These are phyloP conservation scores for Podila minutissima DNA, from an alignment of 192 early-diverging fungal genomes.

Conservation along the genomic window DNA sequence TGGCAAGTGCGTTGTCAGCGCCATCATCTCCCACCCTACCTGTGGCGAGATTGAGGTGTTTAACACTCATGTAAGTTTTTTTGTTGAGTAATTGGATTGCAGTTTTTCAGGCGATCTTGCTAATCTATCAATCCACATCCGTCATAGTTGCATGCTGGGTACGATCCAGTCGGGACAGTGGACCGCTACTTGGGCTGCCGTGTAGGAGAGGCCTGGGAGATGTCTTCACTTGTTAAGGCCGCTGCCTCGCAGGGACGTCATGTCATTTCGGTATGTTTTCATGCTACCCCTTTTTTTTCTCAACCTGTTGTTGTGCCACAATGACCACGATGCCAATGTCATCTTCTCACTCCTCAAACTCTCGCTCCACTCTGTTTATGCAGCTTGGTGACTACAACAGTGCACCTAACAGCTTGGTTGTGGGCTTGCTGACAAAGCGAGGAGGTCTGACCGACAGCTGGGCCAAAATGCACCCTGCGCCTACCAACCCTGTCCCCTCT, in stretches of 20 bases:
- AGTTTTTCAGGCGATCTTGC: background rate
- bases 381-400: slow-evolving; percentile 68
- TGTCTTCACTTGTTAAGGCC: slow-evolving; percentile 32
- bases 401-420: slow-evolving; percentile 52
- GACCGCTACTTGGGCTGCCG: slow-evolving; percentile 54
- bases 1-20: slow-evolving; percentile 60
- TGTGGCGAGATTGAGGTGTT: slow-evolving; percentile 63
- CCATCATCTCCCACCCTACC: slow-evolving; percentile 56
- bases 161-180: slow-evolving; percentile 24
- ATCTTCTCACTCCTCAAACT: background rate
- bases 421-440: slow-evolving; percentile 55
- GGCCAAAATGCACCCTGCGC: slow-evolving; percentile 47
- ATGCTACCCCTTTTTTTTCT: background rate
- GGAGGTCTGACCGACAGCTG: slow-evolving; percentile 64
- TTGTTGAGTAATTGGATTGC: background rate
- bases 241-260: slow-evolving; percentile 52
- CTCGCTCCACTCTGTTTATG: background rate
- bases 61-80: slow-evolving; percentile 63
- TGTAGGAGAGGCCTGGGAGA: slow-evolving; percentile 57
- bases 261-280: slow-evolving; percentile 52
- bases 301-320: background rate
- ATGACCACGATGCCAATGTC: background rate
- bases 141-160: slow-evolving; percentile 57
- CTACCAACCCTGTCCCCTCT: slow-evolving; percentile 27
- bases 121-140: background rate